Conservation (phyloP, 495 filamentous ascomycete species). For the Aspergillus hancockii region DNA sequence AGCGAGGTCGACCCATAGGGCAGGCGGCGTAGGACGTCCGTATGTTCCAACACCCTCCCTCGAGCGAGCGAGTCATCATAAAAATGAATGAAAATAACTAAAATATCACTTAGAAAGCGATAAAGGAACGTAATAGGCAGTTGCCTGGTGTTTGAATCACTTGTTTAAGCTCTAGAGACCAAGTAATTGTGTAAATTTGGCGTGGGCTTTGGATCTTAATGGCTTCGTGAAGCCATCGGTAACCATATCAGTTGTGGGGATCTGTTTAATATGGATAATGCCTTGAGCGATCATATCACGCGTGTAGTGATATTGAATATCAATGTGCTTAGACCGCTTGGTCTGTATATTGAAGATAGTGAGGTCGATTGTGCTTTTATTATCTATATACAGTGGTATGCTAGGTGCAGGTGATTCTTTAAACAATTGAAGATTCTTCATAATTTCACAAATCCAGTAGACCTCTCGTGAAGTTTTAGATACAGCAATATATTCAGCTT, state of each 20-base stretch:
- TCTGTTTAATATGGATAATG: conserved; percentile 2
- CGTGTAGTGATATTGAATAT: conserved; percentile 4
- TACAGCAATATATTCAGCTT: conserved; percentile 2
- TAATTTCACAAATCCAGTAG: conserved; percentile 3
- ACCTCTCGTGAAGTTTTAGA: conserved; percentile 3
- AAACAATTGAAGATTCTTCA: conserved; percentile 3
- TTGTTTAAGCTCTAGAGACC: too few species aligned
- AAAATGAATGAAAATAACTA: too few species aligned
- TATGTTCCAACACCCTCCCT: too few species aligned
- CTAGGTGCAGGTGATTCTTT: conserved; percentile 4
- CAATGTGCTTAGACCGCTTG: conserved; percentile 4
- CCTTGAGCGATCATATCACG: conserved; percentile 5
- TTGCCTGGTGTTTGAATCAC: too few species aligned
- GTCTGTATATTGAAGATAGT: conserved; percentile 3
- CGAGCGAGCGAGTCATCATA: too few species aligned
- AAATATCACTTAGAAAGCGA: too few species aligned
- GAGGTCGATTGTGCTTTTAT: conserved; percentile 1
- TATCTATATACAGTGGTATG: conserved; percentile 2
- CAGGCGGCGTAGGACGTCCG: too few species aligned
- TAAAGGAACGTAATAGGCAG: too few species aligned
- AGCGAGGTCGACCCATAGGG: too few species aligned
- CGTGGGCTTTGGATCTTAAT: too few species aligned
- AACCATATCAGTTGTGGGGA: conserved; percentile 5
- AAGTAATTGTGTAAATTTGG: too few species aligned
- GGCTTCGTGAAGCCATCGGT: neutral